These are phyloP conservation scores for Aspergillus tamarii DNA, from an alignment of 2,329 filamentous ascomycete genomes.

Conservation along the genomic window DNA sequence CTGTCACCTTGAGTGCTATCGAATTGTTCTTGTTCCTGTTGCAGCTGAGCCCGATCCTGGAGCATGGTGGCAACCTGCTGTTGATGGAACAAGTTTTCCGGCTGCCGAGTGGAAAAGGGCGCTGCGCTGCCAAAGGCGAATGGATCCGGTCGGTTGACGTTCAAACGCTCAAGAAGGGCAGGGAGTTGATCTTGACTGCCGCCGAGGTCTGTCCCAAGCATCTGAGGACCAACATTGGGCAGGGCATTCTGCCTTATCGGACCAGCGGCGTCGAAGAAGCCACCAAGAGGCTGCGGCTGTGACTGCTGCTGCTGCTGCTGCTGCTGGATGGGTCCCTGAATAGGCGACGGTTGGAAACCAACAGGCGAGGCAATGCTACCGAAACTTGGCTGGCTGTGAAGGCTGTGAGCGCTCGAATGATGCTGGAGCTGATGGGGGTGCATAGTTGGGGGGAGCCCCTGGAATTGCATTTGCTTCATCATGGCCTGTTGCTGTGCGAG, in stretches of 20 bases:
- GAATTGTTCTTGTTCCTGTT: constrained; percentile 64
- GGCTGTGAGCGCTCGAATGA: constrained; percentile 90
- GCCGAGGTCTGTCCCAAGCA: constrained; percentile 52
- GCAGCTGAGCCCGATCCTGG: constrained; percentile 62
- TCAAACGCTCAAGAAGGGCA: constrained; percentile 67
- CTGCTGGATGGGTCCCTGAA: constrained; percentile 60
- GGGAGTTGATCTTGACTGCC: constrained; percentile 74
- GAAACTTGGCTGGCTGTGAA: constrained; percentile 96
- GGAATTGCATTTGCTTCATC: constrained; percentile 72
- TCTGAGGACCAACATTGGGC: constrained; percentile 40
- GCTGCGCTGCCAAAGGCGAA: constrained; percentile 52
- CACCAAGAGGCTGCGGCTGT: constrained; percentile 57
- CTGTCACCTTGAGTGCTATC: constrained; percentile 46
- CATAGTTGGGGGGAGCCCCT: constrained; percentile 55
- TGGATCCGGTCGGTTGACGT: constrained; percentile 56
- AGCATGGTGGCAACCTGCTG: constrained; percentile 64
- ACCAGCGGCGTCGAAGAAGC: constrained; percentile 67
- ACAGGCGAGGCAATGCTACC: constrained; percentile 91
- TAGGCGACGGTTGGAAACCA: constrained; percentile 65
- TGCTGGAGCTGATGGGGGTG: constrained; percentile 75
- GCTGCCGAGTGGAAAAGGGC: constrained; percentile 51
- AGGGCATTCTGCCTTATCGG: constrained; percentile 49
- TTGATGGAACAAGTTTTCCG: constrained; percentile 51
- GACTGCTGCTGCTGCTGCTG: constrained; percentile 47
- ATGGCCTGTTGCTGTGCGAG: constrained; percentile 83